A percentile compares a stretch with the other conserved stretches of the same genome.
These are phyloP conservation scores for Rhodotorula sp. DNA, from an alignment of 1,284 basidiomycete genomes.

Conservation along the genomic window DNA sequence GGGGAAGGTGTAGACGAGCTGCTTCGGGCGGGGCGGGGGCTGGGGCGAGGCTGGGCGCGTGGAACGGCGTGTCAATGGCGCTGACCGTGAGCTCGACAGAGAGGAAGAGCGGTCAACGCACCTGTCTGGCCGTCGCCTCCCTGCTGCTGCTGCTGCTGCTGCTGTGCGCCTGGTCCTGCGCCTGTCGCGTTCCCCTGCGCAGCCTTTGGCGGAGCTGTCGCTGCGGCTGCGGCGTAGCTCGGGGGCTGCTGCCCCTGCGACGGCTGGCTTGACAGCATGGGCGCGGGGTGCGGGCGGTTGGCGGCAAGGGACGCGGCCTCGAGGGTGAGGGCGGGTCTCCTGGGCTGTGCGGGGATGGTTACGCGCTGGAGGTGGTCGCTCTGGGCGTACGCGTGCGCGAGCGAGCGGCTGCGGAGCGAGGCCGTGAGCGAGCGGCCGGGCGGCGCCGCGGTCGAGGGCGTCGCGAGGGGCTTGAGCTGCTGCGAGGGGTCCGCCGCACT, in stretches of 20 bases:
- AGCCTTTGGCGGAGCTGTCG: too few species aligned
- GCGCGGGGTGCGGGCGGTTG: neutral
- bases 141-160: neutral
- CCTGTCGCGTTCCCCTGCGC: neutral
- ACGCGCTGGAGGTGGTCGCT: neutral
- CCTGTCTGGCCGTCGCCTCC: neutral
- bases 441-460: neutral
- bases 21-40: conserved; percentile 21
- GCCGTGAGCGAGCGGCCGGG: neutral
- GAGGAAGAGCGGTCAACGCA: neutral
- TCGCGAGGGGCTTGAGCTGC: neutral
- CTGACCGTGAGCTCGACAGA: neutral
- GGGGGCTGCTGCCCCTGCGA: neutral
- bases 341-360: neutral
- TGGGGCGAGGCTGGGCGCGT: neutral
- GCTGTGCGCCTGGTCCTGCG: too few species aligned
- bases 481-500: neutral
- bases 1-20: conserved; percentile 43
- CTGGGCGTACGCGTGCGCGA: neutral
- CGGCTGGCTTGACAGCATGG: neutral
- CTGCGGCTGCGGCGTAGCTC: conserved; percentile 6
- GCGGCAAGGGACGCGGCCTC: neutral
- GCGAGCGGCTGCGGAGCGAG: neutral
- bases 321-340: neutral
- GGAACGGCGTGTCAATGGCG: neutral